Evolutionary conservation across 73 alveolate species (phyloP), one percentile per base, ranked within the genome.

Genomic region (Breviolum minutum): DNA sequence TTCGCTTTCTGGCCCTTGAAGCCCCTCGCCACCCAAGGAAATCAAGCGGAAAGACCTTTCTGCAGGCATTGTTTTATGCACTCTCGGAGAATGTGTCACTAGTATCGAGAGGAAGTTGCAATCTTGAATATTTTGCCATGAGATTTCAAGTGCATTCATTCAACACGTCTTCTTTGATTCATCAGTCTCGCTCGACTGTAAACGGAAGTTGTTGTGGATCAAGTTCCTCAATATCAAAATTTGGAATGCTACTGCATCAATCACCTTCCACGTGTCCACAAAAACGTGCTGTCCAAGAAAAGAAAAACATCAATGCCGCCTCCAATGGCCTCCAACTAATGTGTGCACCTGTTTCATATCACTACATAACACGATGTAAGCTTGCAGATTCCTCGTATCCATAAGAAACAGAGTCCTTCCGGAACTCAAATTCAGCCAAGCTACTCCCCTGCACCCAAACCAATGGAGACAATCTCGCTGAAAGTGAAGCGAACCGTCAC

Each of bases 1-100:
- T 48, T 12, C 70, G 69, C 48, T 29, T 48, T 81, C 69, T 7
- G 69, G 89, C 70, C 89, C 69, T 3, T 17, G 29, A 19, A 48
- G 69, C 12, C 89, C 89, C 60, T 81, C 70, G 89, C 89, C 89
- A 32, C 89, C 89, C 89, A 81, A 48, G 24, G 63, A 16, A 17
- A 29, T 14, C 69, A 81, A 30, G n/a, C 16, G 8, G 20, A 81
- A 8, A 13, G 29, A 48, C 89, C 89, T 81, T 20, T 22, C 19
- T 9, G 83, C 40, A n/a, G 32, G 2, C 32, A 16, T 66, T 66
- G 9, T 13, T 4, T 20, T 1, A 20, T 66, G 74, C 74, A 66
- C 54, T 40, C 54, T 40, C 54, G 54, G 54, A 40, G 54, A 3
- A 40, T 40, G 54, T 40, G 54, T 40, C 0, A 40, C 54, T 40